Base-by-base conservation (phyloP, 495 filamentous ascomycete species). In the Aspergillus nanangensis region DNA sequence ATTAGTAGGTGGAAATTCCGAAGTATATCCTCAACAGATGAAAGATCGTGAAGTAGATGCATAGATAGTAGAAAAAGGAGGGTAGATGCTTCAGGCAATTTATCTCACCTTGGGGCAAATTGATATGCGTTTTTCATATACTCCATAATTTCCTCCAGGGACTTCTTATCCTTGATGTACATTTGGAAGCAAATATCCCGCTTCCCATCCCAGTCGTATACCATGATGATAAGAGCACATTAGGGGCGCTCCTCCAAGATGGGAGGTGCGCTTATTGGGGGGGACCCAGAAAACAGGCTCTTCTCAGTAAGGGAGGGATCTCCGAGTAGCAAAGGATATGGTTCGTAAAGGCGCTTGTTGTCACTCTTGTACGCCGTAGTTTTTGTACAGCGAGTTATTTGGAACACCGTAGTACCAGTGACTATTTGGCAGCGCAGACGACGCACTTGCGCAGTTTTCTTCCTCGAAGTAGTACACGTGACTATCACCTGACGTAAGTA, bases 151-250 rank as follows among this genome's bases (percentile, higher is more conserved):
- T 85, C 79, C 47, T 86, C 81, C 37, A 91, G 58, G 10, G 79
- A 74, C 63, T 78, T 82, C 50, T 78, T 79, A 57, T 91, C 80
- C 25, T 80, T 77, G 44, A 91, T 85, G 56, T 89, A 91, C 64
- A 88, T 74, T 41, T 79, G 73, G 62, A 79, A 82, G 65, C 80
- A 85, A 51, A 78, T 77, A 8, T 83, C 77, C 61, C 78, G 71
- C 58, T 88, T 82, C 3, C 72, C 80, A 24, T 84, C 80, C 86
- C 87, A 91, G 45, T 85, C 74, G 66, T 89, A 89, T 0, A 81
- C 82, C 83, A 87, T 90, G 49, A 34, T 56, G 51, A 33, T n/a
- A 13, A 25, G 33, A 47, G n/a, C 5, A 14, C 23, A 8, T 23
- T 29, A 14, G 34, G 11, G 48, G 41, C 51, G 44, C 39, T n/a